These are phyloP conservation scores for Fusarium stilboides DNA, from an alignment of 2,329 filamentous ascomycete genomes.

Conservation along the genomic window DNA sequence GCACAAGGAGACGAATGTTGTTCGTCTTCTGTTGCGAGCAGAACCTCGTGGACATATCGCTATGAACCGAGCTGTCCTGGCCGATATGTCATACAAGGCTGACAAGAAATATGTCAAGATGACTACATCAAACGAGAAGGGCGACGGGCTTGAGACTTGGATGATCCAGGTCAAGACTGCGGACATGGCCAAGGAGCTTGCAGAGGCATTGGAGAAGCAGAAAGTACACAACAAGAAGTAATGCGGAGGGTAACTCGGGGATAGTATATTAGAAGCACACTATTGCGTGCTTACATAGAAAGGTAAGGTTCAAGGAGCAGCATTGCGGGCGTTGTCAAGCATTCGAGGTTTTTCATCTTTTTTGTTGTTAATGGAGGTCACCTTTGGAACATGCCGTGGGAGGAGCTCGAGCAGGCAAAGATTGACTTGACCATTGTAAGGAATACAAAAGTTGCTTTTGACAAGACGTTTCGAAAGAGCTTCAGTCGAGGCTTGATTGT, in stretches of 20 bases:
- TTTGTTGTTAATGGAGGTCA: constrained; percentile 12
- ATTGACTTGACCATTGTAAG: constrained; percentile 44
- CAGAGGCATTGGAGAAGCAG: constrained; percentile 65
- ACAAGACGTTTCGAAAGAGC: constrained; percentile 7
- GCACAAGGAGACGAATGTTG: constrained; percentile 77
- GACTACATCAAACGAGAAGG: constrained; percentile 70
- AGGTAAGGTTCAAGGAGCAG: constrained; percentile 46
- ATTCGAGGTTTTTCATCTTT: constrained; percentile 39
- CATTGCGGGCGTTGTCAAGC: constrained; percentile 47
- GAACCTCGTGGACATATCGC: constrained; percentile 82
- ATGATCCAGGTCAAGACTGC: constrained; percentile 79
- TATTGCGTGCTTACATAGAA: constrained; percentile 46
- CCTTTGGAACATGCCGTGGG: constrained; percentile 18
- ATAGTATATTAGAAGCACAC: constrained; percentile 47
- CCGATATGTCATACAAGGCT: constrained; percentile 73
- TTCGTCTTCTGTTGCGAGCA: constrained; percentile 80
- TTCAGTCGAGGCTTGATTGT: not conserved
- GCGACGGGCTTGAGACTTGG: constrained; percentile 77
- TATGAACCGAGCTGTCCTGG: constrained; percentile 78
- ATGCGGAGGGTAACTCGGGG: constrained; percentile 42
- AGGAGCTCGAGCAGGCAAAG: constrained; percentile 38
- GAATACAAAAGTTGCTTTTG: constrained; percentile 45
- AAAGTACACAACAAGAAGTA: constrained; percentile 71
- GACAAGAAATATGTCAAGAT: constrained; percentile 74
- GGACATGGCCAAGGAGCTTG: constrained; percentile 69